phyloP scores from a whole-genome alignment of 2,329 filamentous ascomycete genomes.

The Neofusicoccum sp. region DNA sequence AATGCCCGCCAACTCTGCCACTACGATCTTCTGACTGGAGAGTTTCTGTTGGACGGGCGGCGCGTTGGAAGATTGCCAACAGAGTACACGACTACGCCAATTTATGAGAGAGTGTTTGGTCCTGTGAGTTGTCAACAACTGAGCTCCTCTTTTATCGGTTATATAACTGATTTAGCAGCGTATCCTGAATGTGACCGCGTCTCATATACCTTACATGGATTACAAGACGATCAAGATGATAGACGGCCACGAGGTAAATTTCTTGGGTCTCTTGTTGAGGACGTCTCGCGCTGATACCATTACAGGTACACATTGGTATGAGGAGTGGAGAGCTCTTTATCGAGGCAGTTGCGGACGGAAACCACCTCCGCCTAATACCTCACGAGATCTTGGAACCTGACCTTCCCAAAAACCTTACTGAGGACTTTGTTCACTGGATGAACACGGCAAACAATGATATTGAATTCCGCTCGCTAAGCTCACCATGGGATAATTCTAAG shows the following conservation, averaged over 20 bases:
- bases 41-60: slow-evolving; percentile 53
- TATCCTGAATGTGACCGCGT: neutral
- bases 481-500: slow-evolving; percentile 27
- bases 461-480: slow-evolving; percentile 33
- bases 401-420: slow-evolving; percentile 34
- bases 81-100: slow-evolving; percentile 42
- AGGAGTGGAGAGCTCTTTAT: slow-evolving; percentile 26
- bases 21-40: slow-evolving; percentile 52
- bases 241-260: neutral
- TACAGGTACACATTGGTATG: slow-evolving; percentile 40
- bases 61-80: slow-evolving; percentile 50
- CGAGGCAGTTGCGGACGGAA: slow-evolving; percentile 17
- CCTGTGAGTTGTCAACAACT: neutral
- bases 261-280: neutral
- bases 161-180: neutral
- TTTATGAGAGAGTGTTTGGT: slow-evolving; percentile 49
- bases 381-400: slow-evolving; percentile 24
- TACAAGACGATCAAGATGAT: neutral
- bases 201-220: neutral
- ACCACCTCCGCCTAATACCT: slow-evolving; percentile 37
- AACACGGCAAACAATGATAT: slow-evolving; percentile 20
- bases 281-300: slow-evolving; percentile 4
- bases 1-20: slow-evolving; percentile 28
- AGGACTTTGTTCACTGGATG: slow-evolving; percentile 29
- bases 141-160: too few species aligned